Evolutionary conservation across 2,329 filamentous ascomycete genomes (phyloP).

Genomic region (Orbilia javanica): DNA sequence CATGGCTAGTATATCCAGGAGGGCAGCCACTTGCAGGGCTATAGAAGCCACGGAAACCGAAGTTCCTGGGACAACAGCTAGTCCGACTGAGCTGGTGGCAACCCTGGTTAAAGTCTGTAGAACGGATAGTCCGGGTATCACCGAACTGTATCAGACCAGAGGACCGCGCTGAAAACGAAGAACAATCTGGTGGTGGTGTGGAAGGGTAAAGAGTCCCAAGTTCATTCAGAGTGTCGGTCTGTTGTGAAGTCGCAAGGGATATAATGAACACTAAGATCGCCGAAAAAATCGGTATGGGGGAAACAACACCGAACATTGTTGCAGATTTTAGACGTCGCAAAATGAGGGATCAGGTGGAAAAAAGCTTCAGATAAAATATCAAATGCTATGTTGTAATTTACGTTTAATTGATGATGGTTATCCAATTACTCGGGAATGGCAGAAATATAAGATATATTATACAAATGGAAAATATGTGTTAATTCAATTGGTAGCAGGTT

Average conservation of each 20-base stretch:
- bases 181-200: neutral
- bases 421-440: neutral
- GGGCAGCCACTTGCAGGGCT: constrained; percentile 2
- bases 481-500: neutral
- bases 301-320: constrained; percentile 3
- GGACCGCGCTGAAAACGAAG: neutral
- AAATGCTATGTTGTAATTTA: no score
- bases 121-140: neutral
- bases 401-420: no score
- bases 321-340: neutral
- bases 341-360: no score
- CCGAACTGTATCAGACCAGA: neutral
- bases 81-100: neutral
- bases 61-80: constrained; percentile 10
- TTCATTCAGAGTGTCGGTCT: neutral
- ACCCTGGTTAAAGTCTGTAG: neutral
- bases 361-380: no score
- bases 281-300: neutral
- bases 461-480: neutral
- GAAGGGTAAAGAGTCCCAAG: constrained; percentile 3
- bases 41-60: constrained; percentile 1
- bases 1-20: neutral
- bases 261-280: neutral
- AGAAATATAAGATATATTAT: no score
- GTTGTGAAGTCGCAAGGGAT: neutral